These are phyloP conservation scores for Amanita molliuscula DNA, from an alignment of 768 basidiomycete species.

Conservation along the genomic window DNA sequence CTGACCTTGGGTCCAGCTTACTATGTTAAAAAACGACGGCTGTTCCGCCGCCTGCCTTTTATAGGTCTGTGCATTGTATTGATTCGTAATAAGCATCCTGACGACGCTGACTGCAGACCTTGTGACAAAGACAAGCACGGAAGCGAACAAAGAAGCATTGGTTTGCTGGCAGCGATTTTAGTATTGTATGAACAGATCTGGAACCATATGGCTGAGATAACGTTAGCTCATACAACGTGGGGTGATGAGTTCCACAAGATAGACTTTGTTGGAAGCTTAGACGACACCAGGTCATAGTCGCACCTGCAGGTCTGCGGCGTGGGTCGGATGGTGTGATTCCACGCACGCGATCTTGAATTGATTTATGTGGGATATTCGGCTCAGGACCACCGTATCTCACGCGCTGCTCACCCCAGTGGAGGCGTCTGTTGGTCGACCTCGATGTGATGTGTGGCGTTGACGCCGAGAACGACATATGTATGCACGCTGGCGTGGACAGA, in stretches of 20 bases:
- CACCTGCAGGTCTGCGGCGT: neutral
- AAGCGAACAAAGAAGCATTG: neutral
- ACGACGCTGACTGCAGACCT: neutral
- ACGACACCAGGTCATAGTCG: neutral
- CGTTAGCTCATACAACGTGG: neutral
- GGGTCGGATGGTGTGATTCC: neutral
- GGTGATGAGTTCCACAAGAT: neutral
- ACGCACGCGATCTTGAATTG: neutral
- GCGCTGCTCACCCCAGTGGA: neutral
- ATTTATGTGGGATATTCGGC: neutral
- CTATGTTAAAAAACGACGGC: neutral
- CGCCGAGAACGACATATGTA: neutral
- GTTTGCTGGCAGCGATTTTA: neutral
- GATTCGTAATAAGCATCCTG: constrained; percentile 5
- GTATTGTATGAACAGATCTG: neutral
- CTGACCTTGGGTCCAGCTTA: neutral
- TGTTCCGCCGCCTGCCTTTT: no score
- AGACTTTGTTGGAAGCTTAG: neutral
- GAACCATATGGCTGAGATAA: neutral
- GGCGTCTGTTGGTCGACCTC: neutral
- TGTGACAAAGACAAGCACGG: neutral
- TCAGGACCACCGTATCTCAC: neutral
- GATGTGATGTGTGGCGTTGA: constrained; percentile 1
- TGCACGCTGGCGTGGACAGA: neutral
- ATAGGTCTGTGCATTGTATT: neutral